Conservation (phyloP, 345 rosid species). For the Pistacia atlantica region DNA sequence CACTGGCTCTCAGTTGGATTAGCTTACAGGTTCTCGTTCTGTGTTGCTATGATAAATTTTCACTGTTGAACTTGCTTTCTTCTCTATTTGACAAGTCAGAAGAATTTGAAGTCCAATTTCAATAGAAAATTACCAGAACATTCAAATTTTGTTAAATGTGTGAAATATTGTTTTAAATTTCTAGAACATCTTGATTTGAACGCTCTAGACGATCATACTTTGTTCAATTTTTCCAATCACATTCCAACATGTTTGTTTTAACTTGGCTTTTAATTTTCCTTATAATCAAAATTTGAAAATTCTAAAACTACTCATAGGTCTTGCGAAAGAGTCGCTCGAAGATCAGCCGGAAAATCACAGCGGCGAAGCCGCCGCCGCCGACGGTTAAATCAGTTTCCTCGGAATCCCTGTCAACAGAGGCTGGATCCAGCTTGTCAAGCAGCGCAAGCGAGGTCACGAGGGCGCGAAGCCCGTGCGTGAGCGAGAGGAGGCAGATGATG, state of each 20-base stretch:
- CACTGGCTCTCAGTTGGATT: too few species aligned
- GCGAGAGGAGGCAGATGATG: slow-evolving; percentile 22
- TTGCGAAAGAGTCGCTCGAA: slow-evolving; percentile 55
- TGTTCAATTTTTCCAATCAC: background rate
- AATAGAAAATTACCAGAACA: background rate
- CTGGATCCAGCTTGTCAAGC: slow-evolving; percentile 27
- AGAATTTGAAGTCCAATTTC: background rate
- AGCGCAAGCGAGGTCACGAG: background rate
- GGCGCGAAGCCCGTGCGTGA: slow-evolving; percentile 25
- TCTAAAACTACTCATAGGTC: slow-evolving; percentile 36
- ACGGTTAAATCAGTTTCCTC: slow-evolving; percentile 22
- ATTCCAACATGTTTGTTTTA: background rate
- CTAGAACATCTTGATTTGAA: background rate
- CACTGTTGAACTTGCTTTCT: background rate
- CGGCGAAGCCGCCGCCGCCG: slow-evolving; percentile 19
- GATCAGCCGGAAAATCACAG: slow-evolving; percentile 22
- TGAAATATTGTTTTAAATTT: background rate
- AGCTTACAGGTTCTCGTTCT: too few species aligned
- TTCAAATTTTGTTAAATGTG: background rate
- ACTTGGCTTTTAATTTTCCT: background rate
- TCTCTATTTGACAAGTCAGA: background rate
- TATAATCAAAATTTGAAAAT: background rate
- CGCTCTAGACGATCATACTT: background rate
- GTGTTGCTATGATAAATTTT: too few species aligned
- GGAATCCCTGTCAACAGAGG: slow-evolving; percentile 44